Conservation (phyloP, 2,329 filamentous ascomycete species). For the Emmonsia crescens region DNA sequence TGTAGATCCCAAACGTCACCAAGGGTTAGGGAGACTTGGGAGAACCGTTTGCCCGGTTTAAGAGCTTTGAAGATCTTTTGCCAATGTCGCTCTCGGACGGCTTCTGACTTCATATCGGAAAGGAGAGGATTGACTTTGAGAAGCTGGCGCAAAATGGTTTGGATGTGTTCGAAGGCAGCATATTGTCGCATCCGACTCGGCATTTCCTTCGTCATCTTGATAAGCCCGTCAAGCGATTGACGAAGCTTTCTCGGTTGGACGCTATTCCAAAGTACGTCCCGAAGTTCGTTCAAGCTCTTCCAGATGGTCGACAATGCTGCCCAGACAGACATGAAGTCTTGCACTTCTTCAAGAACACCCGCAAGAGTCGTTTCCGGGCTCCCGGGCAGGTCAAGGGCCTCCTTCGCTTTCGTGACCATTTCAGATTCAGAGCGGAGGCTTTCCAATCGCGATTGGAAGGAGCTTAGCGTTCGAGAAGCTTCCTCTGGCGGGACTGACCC, state of each 20-base stretch:
- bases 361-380: constrained; percentile 69
- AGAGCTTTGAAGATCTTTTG: constrained; percentile 94
- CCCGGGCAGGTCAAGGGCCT: constrained; percentile 81
- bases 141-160: constrained; percentile 75
- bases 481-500: constrained; percentile 85
- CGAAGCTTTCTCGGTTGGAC: constrained; percentile 91
- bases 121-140: constrained; percentile 86
- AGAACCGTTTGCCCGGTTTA: constrained; percentile 87
- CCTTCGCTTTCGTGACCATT: constrained; percentile 93
- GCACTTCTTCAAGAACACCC: constrained; percentile 87
- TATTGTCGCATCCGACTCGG: constrained; percentile 98
- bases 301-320: constrained; percentile 90
- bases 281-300: constrained; percentile 87
- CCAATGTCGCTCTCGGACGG: constrained; percentile 94
- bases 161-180: constrained; percentile 97
- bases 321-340: constrained; percentile 99
- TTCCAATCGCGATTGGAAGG: constrained; percentile 76
- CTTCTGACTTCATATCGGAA: constrained; percentile 87
- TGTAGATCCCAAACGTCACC: constrained; percentile 98
- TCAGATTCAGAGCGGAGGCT: constrained; percentile 77
- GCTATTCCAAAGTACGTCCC: constrained; percentile 87
- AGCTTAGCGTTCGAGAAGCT: constrained; percentile 68
- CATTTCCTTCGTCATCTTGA: constrained; percentile 99
- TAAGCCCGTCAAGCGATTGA: constrained; percentile 75
- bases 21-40: constrained; percentile 86